Base-by-base conservation (phyloP, 1,284 basidiomycete genomes). In the Anthracocystis setariae region DNA sequence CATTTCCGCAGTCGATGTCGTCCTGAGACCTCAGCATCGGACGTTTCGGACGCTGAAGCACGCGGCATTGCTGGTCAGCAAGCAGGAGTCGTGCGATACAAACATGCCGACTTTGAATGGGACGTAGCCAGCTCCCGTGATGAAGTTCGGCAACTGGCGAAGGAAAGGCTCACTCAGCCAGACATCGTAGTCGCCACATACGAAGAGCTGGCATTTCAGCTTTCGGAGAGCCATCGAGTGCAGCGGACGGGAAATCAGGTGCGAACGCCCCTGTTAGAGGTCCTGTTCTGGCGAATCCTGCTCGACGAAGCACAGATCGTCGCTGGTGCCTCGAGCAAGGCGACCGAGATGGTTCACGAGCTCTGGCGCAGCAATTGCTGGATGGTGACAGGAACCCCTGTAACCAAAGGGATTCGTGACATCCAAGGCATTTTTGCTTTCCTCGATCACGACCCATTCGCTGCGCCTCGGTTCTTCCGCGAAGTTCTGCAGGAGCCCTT, bases 291-390 rank as follows among this genome's bases (percentile, higher is more conserved):
- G 64, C 60, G 74, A 27, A 65, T 77, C 33, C 55, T 74, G 7
- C 48, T 74, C 33, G 74, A 77, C 45, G 74, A 77, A 42, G 72
- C 74, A 13, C 74, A 77, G 48, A 57, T 77, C 20, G 67, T 74
- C 13, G 67, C 72, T 9, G 59, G 53, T 15, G 54, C 58, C 18
- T 66, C 72, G 7, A 44, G 55, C 51, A 60, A 70, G 27, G 68
- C 74, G 3, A 69, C 64, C 29, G 55, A 63, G 39, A 75, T 74
- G 73, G 52, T 72, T 20, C 64, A 69, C 42, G 68, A 66, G 35
- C 65, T 77, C 0, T 77, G 74, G 74, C 52, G 74, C 5, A 64
- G 64, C 49, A 75, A 68, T 25, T 66, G 73, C 60, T 77, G 74
- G 74, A 59, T 77, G 60, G 66, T 68, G 40, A 74, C 73, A 2